Percentiles rank a stretch among this genome's conserved stretches.
Conservation (phyloP, 768 basidiomycete genomes). For the Boletus tomentosulus region DNA sequence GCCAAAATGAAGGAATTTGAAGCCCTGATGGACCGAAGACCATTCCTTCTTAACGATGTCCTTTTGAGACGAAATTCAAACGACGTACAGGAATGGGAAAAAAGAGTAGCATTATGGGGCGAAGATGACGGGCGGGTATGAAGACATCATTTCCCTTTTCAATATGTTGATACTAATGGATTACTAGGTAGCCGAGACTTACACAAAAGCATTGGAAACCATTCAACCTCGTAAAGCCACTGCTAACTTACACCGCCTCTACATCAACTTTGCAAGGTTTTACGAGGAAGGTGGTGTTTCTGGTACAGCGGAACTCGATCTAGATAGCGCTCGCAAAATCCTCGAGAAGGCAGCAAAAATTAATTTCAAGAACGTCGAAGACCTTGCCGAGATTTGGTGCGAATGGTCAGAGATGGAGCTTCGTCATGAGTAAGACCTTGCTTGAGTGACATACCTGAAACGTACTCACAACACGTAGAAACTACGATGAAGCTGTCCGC, state of each 20-base stretch:
- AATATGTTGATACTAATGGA: neutral
- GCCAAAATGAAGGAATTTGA: constrained; percentile 89
- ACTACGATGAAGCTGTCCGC: constrained; percentile 91
- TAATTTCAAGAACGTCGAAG: constrained; percentile 93
- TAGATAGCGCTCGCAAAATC: constrained; percentile 86
- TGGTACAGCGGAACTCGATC: constrained; percentile 73
- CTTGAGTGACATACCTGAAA: neutral
- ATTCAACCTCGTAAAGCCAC: constrained; percentile 87
- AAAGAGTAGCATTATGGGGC: constrained; percentile 88
- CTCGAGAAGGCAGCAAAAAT: constrained; percentile 90
- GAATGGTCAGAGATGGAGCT: constrained; percentile 99
- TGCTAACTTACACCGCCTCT: constrained; percentile 84
- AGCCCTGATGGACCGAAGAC: constrained; percentile 88
- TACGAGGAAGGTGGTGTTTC: constrained; percentile 93
- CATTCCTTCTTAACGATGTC: constrained; percentile 96
- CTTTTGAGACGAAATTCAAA: constrained; percentile 90
- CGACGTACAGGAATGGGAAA: constrained; percentile 99
- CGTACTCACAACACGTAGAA: constrained; percentile 46
- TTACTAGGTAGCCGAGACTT: constrained; percentile 84
- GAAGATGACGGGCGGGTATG: constrained; percentile 88
- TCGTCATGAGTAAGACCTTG: constrained; percentile 75
- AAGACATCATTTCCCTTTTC: neutral
- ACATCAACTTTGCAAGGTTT: constrained; percentile 94
- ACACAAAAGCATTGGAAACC: constrained; percentile 83
- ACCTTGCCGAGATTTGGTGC: constrained; percentile 97